Evolutionary conservation across 208 protist genomes (phyloP), one percentile per base, ranked within the genome.

Genomic region (Trypanosomatidae sp.): DNA sequence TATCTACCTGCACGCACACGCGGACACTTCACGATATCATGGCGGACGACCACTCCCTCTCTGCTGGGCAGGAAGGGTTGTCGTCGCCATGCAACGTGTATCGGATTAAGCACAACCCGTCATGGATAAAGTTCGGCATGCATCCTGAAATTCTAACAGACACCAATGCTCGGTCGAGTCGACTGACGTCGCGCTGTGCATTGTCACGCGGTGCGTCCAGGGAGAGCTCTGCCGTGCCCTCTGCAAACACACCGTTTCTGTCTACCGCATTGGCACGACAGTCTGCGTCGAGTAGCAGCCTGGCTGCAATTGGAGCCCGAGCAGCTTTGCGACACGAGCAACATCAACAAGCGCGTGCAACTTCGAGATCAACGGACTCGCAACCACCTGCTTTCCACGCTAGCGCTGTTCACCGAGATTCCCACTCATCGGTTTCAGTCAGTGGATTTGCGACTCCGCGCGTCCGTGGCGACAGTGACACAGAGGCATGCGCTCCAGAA

Each of bases 71-170:
- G 7, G 39, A n/a, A 12, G 22, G 36, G 36, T 39, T 28, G 25
- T 43, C 55, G 13, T 47, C 30, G 1, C 6, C 49, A 19, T 81
- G 62, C 49, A 69, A 74, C 39, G 69, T 78, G n/a, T 84, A 78
- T 60, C 72, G 80, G 39, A 43, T 84, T 9, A 66, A 73, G 64
- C 66, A 60, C 15, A 84, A 81, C 44, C 80, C 80, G 6, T 79
- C 76, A 13, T 77, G 70, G 77, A 47, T 56, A 39, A 69, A 46
- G 39, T 78, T 76, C 49, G 73, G 65, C 28, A 46, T 69, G 15
- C 72, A 69, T 66, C 55, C 46, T 39, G 10, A 4, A 19, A 39
- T 53, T 25, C 41, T 52, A 53, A 53, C 64, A 10, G 28, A 41
- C 44, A 55, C 9, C 25, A 53, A 28, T 39, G 64, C 64, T 53